Evolutionary conservation across 2,329 filamentous ascomycete species (phyloP), one percentile per base, ranked within the genome.

Genomic region (Xylaria arbuscula): DNA sequence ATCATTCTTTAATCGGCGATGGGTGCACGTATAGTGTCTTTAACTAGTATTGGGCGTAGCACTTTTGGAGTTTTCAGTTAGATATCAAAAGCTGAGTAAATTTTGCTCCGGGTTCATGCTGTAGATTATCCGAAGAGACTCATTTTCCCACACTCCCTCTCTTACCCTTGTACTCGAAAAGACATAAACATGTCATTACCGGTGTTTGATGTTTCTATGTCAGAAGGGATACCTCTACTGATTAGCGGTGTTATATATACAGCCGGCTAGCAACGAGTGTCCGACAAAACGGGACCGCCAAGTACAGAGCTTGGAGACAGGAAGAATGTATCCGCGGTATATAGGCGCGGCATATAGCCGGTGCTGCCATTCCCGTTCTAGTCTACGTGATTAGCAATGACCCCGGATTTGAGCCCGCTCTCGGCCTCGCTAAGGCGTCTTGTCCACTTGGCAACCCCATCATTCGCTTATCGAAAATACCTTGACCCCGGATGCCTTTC

Each of bases 361-460:
- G 40, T 22, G 48, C 59, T 60, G 48, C 55, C n/a, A 54, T 65
- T 28, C 42, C 38, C n/a, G 13, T 56, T n/a, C 5, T 34, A 8
- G 13, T 32, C 22, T 38, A 36, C 42, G 40, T 34, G 51, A 68
- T 65, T 68, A 51, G 58, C 32, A 66, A 17, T 7, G 13, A n/a
- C 40, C 40, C 67, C 54, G 55, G 54, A 36, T 56, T 45, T 47
- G 58, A 56, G 58, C 67, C 67, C 67, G 67, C 59, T 63, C 59
- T 69, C 59, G 67, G 67, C 55, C 42, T 63, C 58, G 42, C 57
- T 66, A 62, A 22, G 19, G 40, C 13, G 11, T 36, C 28, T 61
- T 42, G 4, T 50, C 51, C 40, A 58, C 66, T 68, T 68, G 66
- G 56, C 66, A 32, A 38, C 62, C 42, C 42, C 62, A 50, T 57